Conservation (phyloP, 768 basidiomycete genomes). For the Tricholoma hemisulphureum region DNA sequence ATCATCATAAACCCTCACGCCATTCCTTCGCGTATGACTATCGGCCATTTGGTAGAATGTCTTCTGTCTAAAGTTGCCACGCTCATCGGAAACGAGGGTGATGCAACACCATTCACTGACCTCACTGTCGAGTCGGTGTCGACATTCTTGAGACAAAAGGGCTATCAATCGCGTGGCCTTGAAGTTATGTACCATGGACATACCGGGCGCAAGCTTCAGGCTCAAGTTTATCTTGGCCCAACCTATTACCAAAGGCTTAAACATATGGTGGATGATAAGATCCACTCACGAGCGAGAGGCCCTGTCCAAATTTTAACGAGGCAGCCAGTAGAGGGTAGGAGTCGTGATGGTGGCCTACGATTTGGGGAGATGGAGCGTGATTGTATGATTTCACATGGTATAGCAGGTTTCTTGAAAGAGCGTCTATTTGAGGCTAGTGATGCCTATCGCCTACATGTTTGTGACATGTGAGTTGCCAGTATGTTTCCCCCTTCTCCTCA, state of each 20-base stretch:
- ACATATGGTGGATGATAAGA: constrained; percentile 99
- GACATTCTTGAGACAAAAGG: constrained; percentile 79
- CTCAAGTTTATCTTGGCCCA: constrained; percentile 96
- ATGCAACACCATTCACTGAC: constrained; percentile 98
- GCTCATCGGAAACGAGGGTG: constrained; percentile 93
- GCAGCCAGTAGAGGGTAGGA: constrained; percentile 98
- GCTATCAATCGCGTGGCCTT: constrained; percentile 95
- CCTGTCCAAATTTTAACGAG: constrained; percentile 97
- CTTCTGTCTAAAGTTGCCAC: constrained; percentile 95
- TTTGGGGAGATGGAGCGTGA: constrained; percentile 99
- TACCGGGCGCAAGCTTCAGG: constrained; percentile 96
- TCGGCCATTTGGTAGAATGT: constrained; percentile 99
- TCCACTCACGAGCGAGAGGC: constrained; percentile 95
- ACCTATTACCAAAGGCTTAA: constrained; percentile 99
- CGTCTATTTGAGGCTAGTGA: constrained; percentile 92
- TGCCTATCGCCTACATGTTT: constrained; percentile 92
- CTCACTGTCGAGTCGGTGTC: constrained; percentile 98
- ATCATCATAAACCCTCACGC: constrained; percentile 99
- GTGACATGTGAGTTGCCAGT: constrained; percentile 76
- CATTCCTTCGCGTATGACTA: constrained; percentile 99
- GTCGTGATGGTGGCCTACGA: constrained; percentile 96
- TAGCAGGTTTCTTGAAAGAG: constrained; percentile 97
- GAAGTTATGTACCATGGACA: constrained; percentile 99
- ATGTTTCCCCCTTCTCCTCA: neutral
- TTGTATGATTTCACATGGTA: constrained; percentile 99